Percentiles rank a stretch among this genome's conserved stretches.
Evolutionary conservation across 345 rosid species (phyloP).

Genomic region (Aethionema arabicum): DNA sequence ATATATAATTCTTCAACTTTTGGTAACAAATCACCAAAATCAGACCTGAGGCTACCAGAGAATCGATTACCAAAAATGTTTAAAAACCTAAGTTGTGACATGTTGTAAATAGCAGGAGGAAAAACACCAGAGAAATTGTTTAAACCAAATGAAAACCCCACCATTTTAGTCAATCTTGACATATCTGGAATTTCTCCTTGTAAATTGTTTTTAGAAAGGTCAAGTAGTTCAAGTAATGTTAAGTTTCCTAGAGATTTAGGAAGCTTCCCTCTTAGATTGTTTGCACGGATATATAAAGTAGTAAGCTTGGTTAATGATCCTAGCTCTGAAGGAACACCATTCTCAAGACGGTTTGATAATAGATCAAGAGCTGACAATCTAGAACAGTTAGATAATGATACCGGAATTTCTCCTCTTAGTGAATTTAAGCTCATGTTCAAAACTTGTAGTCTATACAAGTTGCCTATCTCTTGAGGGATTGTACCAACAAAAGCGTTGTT

Average conservation of each 20-base stretch:
- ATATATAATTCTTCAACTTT: background rate
- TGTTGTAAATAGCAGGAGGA: background rate
- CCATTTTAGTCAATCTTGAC: constrained; percentile 8
- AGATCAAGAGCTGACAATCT: background rate
- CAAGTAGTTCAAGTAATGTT: constrained; percentile 1
- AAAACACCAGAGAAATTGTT: constrained; percentile 18
- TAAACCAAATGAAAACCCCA: background rate
- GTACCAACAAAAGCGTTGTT: constrained; percentile 6
- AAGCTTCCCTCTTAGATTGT: constrained; percentile 13
- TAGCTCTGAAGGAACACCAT: constrained; percentile 14
- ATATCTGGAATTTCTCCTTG: constrained; percentile 6
- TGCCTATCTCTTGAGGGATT: constrained; percentile 17
- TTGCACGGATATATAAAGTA: background rate
- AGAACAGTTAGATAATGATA: background rate
- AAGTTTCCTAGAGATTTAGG: constrained; percentile 27
- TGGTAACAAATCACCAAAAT: constrained; percentile 13
- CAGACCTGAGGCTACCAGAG: constrained; percentile 6
- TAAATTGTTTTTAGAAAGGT: background rate
- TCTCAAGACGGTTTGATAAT: background rate
- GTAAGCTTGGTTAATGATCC: constrained; percentile 18
- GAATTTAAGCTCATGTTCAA: background rate
- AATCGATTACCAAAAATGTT: background rate
- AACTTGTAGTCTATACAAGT: constrained; percentile 1
- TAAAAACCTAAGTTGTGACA: constrained; percentile 7
- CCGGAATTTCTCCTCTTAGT: constrained; percentile 1